Conservation (phyloP, 306 rosid species). For the Gastrolobium villosum region DNA sequence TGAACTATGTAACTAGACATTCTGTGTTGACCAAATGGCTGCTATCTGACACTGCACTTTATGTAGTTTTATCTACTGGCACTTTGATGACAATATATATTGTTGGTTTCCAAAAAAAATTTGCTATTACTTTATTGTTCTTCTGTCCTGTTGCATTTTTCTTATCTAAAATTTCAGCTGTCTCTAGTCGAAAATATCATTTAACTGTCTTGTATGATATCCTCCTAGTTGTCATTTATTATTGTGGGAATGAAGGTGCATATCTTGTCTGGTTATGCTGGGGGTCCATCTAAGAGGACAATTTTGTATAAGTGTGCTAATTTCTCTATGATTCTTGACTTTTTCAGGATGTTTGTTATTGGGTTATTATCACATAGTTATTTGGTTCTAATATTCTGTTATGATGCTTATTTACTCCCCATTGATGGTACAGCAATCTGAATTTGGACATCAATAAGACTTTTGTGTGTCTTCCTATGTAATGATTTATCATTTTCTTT, state of each 20-base stretch:
- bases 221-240: conserved; percentile 18
- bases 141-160: conserved; percentile 8
- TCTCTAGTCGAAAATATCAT: conserved; percentile 22
- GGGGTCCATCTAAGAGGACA: conserved; percentile 25
- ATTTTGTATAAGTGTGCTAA: conserved; percentile 10
- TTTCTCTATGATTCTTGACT: background rate
- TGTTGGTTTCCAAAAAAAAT: conserved; percentile 5
- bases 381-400: conserved; percentile 24
- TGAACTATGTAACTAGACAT: background rate
- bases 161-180: conserved; percentile 1
- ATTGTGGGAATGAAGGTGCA: conserved; percentile 16
- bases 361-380: background rate
- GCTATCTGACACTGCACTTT: conserved; percentile 21
- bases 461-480: conserved; percentile 14
- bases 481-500: conserved; percentile 19
- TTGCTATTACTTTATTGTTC: conserved; percentile 11
- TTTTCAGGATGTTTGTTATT: conserved; percentile 25
- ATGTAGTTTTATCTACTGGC: conserved; percentile 23
- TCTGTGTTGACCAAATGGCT: background rate
- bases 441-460: conserved; percentile 3
- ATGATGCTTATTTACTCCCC: conserved; percentile 11
- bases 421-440: background rate
- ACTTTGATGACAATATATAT: conserved; percentile 26
- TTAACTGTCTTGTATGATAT: background rate
- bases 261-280: conserved; percentile 14